These are phyloP conservation scores for Chrysoporthe austroafricana DNA, from an alignment of 2,329 filamentous ascomycete species.

Conservation along the genomic window DNA sequence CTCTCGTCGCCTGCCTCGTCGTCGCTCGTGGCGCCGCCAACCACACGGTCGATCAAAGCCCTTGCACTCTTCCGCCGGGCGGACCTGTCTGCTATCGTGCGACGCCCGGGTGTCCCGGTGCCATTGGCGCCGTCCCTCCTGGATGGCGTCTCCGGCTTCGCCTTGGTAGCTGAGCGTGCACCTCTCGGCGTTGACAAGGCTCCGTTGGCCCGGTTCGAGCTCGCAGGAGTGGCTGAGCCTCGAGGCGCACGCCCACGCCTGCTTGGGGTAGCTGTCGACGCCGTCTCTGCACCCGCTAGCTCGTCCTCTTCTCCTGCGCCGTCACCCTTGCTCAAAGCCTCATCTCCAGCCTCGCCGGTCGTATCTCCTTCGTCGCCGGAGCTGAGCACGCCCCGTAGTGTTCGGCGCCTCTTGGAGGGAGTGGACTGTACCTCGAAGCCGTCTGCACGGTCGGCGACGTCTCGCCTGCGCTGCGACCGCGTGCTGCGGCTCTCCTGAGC, in stretches of 20 bases:
- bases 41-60: conserved; percentile 72
- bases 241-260: conserved; percentile 35
- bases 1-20: conserved; percentile 72
- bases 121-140: conserved; percentile 41
- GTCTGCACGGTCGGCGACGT: not conserved
- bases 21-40: conserved; percentile 66
- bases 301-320: conserved; percentile 23
- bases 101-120: conserved; percentile 63
- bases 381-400: not conserved
- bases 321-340: conserved; percentile 17
- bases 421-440: not conserved
- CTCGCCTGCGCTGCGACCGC: not conserved
- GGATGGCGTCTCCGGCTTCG: conserved; percentile 45
- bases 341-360: conserved; percentile 19
- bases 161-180: conserved; percentile 39
- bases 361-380: conserved; percentile 19
- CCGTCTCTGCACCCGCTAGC: conserved; percentile 31
- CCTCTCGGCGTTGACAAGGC: conserved; percentile 39
- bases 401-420: conserved; percentile 15
- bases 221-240: conserved; percentile 22
- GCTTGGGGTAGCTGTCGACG: conserved; percentile 40
- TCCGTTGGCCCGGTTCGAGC: conserved; percentile 29
- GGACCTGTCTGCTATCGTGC: conserved; percentile 78
- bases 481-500: conserved; percentile 11
- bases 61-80: conserved; percentile 84